Evolutionary conservation across 2,329 filamentous ascomycete species (phyloP).

Genomic region (Aciculosporium take): DNA sequence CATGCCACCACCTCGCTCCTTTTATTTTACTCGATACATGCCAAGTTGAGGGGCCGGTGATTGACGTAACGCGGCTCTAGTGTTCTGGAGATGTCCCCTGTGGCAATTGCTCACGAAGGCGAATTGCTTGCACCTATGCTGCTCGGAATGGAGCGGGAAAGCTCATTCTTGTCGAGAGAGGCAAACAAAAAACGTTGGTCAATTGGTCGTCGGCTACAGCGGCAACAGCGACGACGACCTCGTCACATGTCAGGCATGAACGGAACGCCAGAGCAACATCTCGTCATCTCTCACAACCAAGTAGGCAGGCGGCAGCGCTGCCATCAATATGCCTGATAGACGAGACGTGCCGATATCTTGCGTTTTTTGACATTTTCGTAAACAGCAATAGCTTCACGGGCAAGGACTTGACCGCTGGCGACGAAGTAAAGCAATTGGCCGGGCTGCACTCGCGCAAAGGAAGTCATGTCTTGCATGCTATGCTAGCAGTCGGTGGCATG

Average conservation of each 20-base stretch:
- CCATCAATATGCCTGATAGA: slow-evolving; percentile 7
- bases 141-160: neutral
- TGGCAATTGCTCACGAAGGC: slow-evolving; percentile 15
- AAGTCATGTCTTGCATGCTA: slow-evolving; percentile 13
- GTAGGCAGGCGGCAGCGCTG: neutral
- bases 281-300: neutral
- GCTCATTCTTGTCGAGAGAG: slow-evolving; percentile 13
- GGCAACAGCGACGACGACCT: neutral
- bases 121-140: slow-evolving; percentile 12
- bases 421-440: slow-evolving; percentile 13
- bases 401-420: neutral
- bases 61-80: slow-evolving; percentile 2
- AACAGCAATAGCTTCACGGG: slow-evolving; percentile 16
- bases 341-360: slow-evolving; percentile 1
- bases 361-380: slow-evolving; percentile 16
- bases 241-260: neutral
- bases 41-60: neutral
- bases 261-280: neutral
- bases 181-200: slow-evolving; percentile 5
- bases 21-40: neutral
- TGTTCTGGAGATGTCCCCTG: slow-evolving; percentile 21
- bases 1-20: slow-evolving; percentile 4
- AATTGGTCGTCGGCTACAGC: neutral
- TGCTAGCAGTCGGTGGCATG: slow-evolving; percentile 14
- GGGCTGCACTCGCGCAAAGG: slow-evolving; percentile 5